Conservation (phyloP, 2,329 filamentous ascomycete genomes). For the Arthroderma sp. region DNA sequence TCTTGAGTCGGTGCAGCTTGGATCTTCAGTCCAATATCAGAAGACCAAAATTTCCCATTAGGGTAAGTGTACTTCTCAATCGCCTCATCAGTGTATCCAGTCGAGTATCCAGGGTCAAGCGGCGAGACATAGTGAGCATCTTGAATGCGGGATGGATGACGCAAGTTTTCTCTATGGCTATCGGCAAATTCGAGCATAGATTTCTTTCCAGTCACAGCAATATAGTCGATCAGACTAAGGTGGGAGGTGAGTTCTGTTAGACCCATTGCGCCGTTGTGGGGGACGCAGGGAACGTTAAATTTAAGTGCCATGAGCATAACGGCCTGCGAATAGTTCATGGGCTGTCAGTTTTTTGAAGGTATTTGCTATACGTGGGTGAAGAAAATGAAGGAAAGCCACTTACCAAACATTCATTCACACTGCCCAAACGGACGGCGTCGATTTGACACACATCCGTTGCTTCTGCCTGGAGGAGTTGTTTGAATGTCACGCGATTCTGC, state of each 20-base stretch:
- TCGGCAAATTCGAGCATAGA: slow-evolving; percentile 84
- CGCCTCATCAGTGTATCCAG: slow-evolving; percentile 19
- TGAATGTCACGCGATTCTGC: slow-evolving; percentile 89
- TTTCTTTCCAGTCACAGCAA: slow-evolving; percentile 67
- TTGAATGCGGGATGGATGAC: slow-evolving; percentile 64
- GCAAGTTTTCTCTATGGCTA: slow-evolving; percentile 84
- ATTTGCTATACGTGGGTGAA: neutral
- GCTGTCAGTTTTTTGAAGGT: no score
- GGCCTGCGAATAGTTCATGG: slow-evolving; percentile 29
- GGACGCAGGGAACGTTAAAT: slow-evolving; percentile 67
- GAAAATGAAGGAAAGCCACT: neutral
- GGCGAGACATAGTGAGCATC: slow-evolving; percentile 83
- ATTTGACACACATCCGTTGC: slow-evolving; percentile 83
- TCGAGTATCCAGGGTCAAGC: slow-evolving; percentile 58
- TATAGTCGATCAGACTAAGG: slow-evolving; percentile 82
- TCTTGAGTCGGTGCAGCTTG: slow-evolving; percentile 17
- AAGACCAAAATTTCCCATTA: slow-evolving; percentile 20
- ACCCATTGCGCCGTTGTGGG: slow-evolving; percentile 78
- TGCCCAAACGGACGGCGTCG: slow-evolving; percentile 78
- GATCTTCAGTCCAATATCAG: slow-evolving; percentile 19
- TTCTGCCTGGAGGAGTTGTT: slow-evolving; percentile 68
- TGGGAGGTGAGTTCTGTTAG: slow-evolving; percentile 91
- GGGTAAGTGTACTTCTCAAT: slow-evolving; percentile 20
- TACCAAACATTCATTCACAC: slow-evolving; percentile 71
- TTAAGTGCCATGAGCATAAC: slow-evolving; percentile 64